Base-by-base conservation (phyloP, 148 eudicot species). In the Dysphania ambrosioides region DNA sequence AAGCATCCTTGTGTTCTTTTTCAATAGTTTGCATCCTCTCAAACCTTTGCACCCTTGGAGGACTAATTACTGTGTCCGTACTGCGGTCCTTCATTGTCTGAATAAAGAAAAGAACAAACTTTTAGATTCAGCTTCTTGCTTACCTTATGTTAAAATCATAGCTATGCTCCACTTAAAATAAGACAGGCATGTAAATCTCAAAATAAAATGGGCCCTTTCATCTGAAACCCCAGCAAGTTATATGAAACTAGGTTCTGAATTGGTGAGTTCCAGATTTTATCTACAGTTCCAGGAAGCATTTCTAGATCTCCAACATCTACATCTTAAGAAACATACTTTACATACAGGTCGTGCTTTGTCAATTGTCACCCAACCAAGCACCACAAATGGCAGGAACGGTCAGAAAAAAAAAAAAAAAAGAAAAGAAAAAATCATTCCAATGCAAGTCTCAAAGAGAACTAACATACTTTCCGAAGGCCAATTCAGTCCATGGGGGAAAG, bases 1-100 rank as follows among this genome's bases (percentile, higher is more conserved):
- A 74, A 34, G 99, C 99, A 74, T 92, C 88, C 79, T 84, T 92
- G 88, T 95, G 99, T 78, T 95, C 99, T 60, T 84, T 81, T 71
- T 92, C 84, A 24, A 88, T 65, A 1, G 97, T 86, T 44, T 78
- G 81, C 79, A 83, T 35, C 85, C 99, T 87, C 47, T 90, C 90
- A 11, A 95, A 34, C 76, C 77, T 92, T 66, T 86, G 97, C 49
- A 86, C 85, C 42, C 63, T 72, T 13, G 97, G 99, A 15, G 99
- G 81, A 59, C 86, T 82, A 5, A 84, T 92, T 44, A 70, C 49
- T 23, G 89, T 77, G 40, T 81, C 87, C 4, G 63, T 31, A 58
- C 71, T 72, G 3, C 51, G 72, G 64, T 87, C 88, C 73, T 81
- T 83, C 85, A 95, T 80, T 57, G 21, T 70, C 96, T 93, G 93